Base-by-base conservation (phyloP, 1,284 basidiomycete genomes). In the Wallemia ichthyophaga region DNA sequence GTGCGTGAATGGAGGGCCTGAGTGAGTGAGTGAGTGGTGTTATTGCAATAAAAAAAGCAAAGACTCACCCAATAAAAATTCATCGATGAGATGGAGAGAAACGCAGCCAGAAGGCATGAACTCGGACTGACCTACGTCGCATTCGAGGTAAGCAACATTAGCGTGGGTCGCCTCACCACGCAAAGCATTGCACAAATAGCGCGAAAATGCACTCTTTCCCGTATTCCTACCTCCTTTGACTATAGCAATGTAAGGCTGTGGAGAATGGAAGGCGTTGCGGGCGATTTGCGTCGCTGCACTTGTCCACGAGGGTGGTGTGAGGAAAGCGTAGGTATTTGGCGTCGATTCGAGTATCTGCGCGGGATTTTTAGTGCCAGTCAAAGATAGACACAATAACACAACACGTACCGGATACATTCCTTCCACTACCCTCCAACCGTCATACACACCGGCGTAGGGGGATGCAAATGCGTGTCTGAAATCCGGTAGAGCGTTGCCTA, bases 121-220 rank as follows among this genome's bases (percentile, higher is more conserved):
- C 69, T 96, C 89, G 7, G 85, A 83, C 70, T 98, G 92, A 11
- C 92, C 92, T 1, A 88, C 65, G 70, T 96, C 92, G 60, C 84
- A 84, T 67, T 96, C 91, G 3, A 98, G 75, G 68, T 80, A 94
- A 0, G 87, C 88, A 1, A 95, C 86, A 21, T 74, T 75, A 24
- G 73, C n/a, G 37, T 48, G 37, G 13, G 37, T 11, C 3, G 3
- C n/a, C 5, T 21, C 5, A 21, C n/a, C n/a, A n/a, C n/a, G n/a
- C n/a, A 95, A 71, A 3, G 72, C 71, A 66, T 95, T 92, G n/a
- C 84, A 67, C 1, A 85, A 66, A 2, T 79, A 78, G 57, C 83
- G 74, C 0, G 83, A 78, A 63, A 95, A 81, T 0, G 85, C 84
- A 62, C 86, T 92, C 70, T 98, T 96, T 0, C 92, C 91, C 9